Conservation (phyloP, 2,329 filamentous ascomycete species). For the Rutstroemia sydowiana region DNA sequence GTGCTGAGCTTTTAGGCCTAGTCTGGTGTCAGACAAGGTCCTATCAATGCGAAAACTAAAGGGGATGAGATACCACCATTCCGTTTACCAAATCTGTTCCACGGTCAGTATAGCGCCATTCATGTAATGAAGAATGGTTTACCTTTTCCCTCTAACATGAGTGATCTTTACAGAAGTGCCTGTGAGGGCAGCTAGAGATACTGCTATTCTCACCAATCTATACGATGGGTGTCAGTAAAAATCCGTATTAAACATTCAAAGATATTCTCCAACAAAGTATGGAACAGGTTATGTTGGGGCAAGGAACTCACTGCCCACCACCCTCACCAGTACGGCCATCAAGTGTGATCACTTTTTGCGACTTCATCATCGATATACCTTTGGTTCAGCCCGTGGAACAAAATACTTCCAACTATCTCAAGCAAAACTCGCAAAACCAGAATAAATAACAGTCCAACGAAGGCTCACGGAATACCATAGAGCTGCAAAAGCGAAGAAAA, state of each 20-base stretch:
- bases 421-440: too few species aligned
- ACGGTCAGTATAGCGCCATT: background rate
- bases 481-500: conserved; percentile 12
- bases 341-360: conserved; percentile 33
- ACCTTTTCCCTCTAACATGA: conserved; percentile 49
- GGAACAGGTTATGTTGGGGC: background rate
- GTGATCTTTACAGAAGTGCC: conserved; percentile 45
- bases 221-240: background rate
- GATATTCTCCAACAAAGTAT: background rate
- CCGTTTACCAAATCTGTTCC: conserved; percentile 13
- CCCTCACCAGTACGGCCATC: conserved; percentile 54
- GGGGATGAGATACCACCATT: conserved; percentile 18
- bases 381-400: conserved; percentile 21
- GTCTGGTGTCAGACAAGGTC: background rate
- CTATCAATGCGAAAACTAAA: background rate
- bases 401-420: too few species aligned
- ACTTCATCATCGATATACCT: background rate
- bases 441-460: too few species aligned
- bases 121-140: background rate
- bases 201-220: conserved; percentile 45
- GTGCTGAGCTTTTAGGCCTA: conserved; percentile 55
- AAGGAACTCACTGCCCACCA: conserved; percentile 43
- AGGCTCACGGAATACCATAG: too few species aligned
- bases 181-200: conserved; percentile 48
- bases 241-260: background rate